Evolutionary conservation across 257 asterid genomes (phyloP).

Genomic region (Nicotiana sylvestris): DNA sequence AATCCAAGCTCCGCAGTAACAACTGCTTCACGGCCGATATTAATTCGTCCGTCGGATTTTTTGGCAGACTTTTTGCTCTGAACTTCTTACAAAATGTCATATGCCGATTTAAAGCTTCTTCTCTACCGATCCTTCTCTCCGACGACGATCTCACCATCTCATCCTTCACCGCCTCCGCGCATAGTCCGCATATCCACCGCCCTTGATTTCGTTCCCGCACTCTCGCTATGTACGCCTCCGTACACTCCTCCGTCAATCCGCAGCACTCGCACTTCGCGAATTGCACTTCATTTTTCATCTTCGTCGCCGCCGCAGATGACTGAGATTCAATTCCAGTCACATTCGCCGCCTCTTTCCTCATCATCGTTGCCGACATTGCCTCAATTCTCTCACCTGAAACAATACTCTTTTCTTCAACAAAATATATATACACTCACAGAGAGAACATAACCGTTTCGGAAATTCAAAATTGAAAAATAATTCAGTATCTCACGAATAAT

Average conservation of each 20-base stretch:
- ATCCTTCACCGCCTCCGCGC: conserved; percentile 80
- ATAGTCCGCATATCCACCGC: conserved; percentile 88
- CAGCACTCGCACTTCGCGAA: conserved; percentile 73
- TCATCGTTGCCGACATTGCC: conserved; percentile 7
- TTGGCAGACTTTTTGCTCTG: conserved; percentile 48
- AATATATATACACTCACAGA: neutral
- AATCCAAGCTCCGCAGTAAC: conserved; percentile 63
- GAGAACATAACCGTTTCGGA: neutral
- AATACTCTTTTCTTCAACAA: neutral
- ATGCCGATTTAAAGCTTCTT: conserved; percentile 69
- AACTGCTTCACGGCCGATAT: conserved; percentile 71
- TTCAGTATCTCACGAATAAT: neutral
- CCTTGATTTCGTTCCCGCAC: conserved; percentile 60
- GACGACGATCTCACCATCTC: conserved; percentile 41
- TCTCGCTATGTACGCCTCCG: conserved; percentile 52
- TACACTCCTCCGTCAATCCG: conserved; percentile 80
- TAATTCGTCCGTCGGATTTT: conserved; percentile 47
- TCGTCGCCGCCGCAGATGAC: neutral
- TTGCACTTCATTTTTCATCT: conserved; percentile 34
- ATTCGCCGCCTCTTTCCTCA: neutral
- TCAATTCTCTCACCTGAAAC: neutral
- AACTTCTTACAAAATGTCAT: conserved; percentile 68
- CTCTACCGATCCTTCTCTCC: conserved; percentile 40
- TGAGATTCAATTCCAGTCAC: neutral
- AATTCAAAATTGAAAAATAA: neutral